These are phyloP conservation scores for Persicaria maculosa DNA, from an alignment of 148 eudicot species.

Conservation along the genomic window DNA sequence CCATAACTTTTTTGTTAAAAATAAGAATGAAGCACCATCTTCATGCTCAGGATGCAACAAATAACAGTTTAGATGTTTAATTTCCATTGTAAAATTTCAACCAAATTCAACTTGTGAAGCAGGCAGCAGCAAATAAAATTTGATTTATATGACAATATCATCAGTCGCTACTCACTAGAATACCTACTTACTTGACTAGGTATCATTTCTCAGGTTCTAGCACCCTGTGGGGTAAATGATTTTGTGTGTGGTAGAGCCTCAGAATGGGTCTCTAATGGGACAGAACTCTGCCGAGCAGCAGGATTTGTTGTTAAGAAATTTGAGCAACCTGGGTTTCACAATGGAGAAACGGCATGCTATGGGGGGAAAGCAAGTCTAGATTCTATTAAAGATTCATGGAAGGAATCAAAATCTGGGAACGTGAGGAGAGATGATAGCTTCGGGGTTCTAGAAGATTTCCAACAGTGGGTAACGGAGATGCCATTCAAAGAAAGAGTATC, in stretches of 20 bases:
- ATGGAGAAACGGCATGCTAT: constrained; percentile 60
- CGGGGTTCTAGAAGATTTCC: constrained; percentile 48
- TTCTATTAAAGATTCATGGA: constrained; percentile 72
- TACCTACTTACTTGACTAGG: constrained; percentile 9
- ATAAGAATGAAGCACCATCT: not conserved
- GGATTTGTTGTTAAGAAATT: constrained; percentile 67
- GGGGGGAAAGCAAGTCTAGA: constrained; percentile 90
- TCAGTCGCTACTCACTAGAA: not conserved
- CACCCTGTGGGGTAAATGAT: constrained; percentile 85
- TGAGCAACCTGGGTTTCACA: constrained; percentile 24
- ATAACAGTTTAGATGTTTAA: not conserved
- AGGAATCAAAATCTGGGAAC: constrained; percentile 27
- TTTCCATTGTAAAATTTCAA: not conserved
- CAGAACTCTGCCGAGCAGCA: constrained; percentile 87
- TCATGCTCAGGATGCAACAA: not conserved
- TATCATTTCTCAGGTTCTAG: constrained; percentile 56
- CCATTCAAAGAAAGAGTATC: constrained; percentile 65
- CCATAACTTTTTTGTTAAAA: not conserved
- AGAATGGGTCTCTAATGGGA: constrained; percentile 90
- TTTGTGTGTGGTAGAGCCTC: constrained; percentile 93
- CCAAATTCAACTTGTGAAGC: not conserved
- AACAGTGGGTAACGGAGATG: constrained; percentile 62
- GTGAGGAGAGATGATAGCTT: constrained; percentile 25
- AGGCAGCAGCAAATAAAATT: not conserved
- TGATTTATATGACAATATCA: constrained; percentile 3